These are phyloP conservation scores for Starmerella stigmatis DNA, from an alignment of 805 yeast genomes.

Conservation along the genomic window DNA sequence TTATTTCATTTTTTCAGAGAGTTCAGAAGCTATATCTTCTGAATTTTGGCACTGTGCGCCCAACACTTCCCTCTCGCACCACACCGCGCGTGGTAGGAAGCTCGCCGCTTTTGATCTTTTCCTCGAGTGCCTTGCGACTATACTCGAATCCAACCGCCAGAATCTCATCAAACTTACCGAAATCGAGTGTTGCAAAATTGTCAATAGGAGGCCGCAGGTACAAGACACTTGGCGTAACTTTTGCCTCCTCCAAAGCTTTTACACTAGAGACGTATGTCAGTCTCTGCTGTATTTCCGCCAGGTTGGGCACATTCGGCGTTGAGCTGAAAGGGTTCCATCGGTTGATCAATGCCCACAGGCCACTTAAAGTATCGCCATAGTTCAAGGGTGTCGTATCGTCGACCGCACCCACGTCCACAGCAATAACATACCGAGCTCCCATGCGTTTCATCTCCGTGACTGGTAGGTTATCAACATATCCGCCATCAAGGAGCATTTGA, in stretches of 20 bases:
- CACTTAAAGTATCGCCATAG: constrained; percentile 88
- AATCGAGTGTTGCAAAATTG: constrained; percentile 80
- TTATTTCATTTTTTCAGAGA: no score
- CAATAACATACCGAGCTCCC: constrained; percentile 79
- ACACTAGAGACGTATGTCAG: constrained; percentile 93
- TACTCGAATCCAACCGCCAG: constrained; percentile 68
- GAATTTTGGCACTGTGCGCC: constrained; percentile 2
- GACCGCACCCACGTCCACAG: constrained; percentile 91
- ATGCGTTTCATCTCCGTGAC: constrained; percentile 78
- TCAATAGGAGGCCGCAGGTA: constrained; percentile 93
- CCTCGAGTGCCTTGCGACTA: constrained; percentile 48
- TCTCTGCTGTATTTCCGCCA: constrained; percentile 90
- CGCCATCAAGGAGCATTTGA: constrained; percentile 89
- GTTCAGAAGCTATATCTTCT: constrained; percentile 19
- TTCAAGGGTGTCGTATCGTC: constrained; percentile 84
- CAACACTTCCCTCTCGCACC: constrained; percentile 20
- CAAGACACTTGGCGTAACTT: constrained; percentile 69
- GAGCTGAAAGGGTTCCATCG: constrained; percentile 82
- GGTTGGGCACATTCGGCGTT: constrained; percentile 80
- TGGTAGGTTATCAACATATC: constrained; percentile 87
- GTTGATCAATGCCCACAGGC: constrained; percentile 80
- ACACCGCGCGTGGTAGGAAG: constrained; percentile 42
- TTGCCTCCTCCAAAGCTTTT: constrained; percentile 81
- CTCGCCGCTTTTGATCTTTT: constrained; percentile 42
- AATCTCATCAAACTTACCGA: constrained; percentile 84